These are phyloP conservation scores for Platanus orientalis DNA, from an alignment of 164 flowering plant genomes.

Conservation along the genomic window DNA sequence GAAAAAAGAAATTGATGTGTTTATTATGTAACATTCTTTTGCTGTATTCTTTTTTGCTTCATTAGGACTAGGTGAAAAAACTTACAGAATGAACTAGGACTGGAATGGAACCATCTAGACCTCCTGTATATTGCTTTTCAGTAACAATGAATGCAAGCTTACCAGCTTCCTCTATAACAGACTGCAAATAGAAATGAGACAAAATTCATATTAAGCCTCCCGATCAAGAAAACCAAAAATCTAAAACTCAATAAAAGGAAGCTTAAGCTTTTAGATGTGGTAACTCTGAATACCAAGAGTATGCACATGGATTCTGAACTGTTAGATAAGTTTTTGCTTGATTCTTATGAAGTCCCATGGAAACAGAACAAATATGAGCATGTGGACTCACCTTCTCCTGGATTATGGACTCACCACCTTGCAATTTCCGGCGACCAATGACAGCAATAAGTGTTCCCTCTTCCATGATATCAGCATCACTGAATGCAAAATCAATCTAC, in stretches of 20 bases:
- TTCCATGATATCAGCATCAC: constrained; percentile 65
- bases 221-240: not conserved
- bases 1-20: not conserved
- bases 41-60: not conserved
- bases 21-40: not conserved
- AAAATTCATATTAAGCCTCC: not conserved
- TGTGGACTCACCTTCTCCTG: constrained; percentile 45
- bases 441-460: constrained; percentile 54
- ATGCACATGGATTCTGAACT: no score
- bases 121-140: constrained; percentile 39
- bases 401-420: constrained; percentile 47
- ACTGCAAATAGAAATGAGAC: constrained; percentile 26
- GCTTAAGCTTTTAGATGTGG: no score
- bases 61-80: not conserved
- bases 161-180: constrained; percentile 39
- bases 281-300: no score
- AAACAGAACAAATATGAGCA: not conserved
- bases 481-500: constrained; percentile 68
- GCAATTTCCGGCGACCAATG: constrained; percentile 47
- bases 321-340: no score
- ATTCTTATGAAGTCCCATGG: not conserved
- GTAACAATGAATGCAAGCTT: constrained; percentile 40
- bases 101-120: constrained; percentile 59
- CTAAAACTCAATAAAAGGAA: not conserved
- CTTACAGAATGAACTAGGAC: constrained; percentile 54